Percentiles rank a stretch among this genome's conserved stretches.
These are phyloP conservation scores for Cucurbita argyrosperma DNA, from an alignment of 306 rosid species.

Conservation along the genomic window DNA sequence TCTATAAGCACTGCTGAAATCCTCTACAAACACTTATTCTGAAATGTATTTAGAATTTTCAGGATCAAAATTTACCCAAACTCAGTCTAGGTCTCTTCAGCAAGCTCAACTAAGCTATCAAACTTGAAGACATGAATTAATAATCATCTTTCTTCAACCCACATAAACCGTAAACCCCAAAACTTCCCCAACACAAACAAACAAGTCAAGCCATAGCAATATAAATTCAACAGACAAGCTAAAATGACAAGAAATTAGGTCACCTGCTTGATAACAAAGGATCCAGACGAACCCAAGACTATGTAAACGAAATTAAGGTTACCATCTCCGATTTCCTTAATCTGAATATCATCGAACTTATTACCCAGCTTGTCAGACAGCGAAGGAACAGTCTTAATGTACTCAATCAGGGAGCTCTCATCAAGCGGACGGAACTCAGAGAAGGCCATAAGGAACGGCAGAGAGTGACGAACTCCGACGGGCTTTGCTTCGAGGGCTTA, in stretches of 20 bases:
- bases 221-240: neutral
- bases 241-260: neutral
- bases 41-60: no score
- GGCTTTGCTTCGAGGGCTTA: neutral
- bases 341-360: constrained; percentile 30
- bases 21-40: neutral
- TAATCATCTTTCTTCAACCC: neutral
- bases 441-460: constrained; percentile 32
- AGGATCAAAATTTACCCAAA: no score
- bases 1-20: neutral
- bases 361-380: constrained; percentile 45
- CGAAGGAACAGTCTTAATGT: constrained; percentile 52
- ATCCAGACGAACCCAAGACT: constrained; percentile 40
- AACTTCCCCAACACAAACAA: neutral
- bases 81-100: neutral
- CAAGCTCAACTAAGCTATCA: neutral
- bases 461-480: neutral
- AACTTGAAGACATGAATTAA: neutral
- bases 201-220: neutral
- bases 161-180: neutral
- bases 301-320: constrained; percentile 74
- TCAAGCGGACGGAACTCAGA: constrained; percentile 49
- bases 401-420: constrained; percentile 48
- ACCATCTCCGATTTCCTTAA: constrained; percentile 90
- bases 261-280: constrained; percentile 86